Percentiles rank a stretch among this genome's conserved stretches.
Conservation (phyloP, 805 yeast species). For the Candida krabiensis region DNA sequence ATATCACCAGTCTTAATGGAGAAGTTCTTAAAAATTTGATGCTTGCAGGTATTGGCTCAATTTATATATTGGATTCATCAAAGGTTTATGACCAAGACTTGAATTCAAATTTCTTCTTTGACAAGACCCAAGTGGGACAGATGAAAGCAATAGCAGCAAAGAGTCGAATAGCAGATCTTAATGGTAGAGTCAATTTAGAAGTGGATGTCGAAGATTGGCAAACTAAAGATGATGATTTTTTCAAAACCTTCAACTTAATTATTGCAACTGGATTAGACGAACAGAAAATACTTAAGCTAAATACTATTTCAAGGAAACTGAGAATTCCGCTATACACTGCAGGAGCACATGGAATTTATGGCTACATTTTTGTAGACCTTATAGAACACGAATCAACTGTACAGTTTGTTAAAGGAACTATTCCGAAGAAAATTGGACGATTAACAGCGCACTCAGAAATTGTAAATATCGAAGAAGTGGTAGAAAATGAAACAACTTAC, state of each 20-base stretch:
- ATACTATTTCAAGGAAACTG: conserved; percentile 53
- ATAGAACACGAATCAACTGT: conserved; percentile 58
- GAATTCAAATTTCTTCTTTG: conserved; percentile 72
- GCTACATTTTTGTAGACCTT: conserved; percentile 78
- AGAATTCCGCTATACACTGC: conserved; percentile 68
- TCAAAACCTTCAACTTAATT: conserved; percentile 62
- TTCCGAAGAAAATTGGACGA: conserved; percentile 52
- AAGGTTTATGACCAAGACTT: conserved; percentile 60
- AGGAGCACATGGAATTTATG: conserved; percentile 77
- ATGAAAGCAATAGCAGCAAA: conserved; percentile 54
- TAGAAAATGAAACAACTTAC: conserved; percentile 35
- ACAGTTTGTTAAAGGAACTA: conserved; percentile 49
- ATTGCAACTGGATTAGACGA: conserved; percentile 67
- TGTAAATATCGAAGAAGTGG: conserved; percentile 36
- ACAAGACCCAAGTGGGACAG: conserved; percentile 54
- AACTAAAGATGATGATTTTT: conserved; percentile 36
- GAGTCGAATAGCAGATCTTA: conserved; percentile 65
- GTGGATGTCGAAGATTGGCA: conserved; percentile 37
- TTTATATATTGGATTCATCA: conserved; percentile 67
- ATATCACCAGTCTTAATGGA: conserved; percentile 74
- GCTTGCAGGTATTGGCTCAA: conserved; percentile 81
- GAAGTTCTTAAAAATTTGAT: conserved; percentile 84
- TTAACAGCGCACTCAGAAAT: conserved; percentile 44
- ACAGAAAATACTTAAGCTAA: conserved; percentile 45
- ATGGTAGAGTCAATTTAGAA: conserved; percentile 69